A percentile compares a stretch with the other conserved stretches of the same genome.
These are phyloP conservation scores for Starmera dryadoides DNA, from an alignment of 805 yeast genomes.

Conservation along the genomic window DNA sequence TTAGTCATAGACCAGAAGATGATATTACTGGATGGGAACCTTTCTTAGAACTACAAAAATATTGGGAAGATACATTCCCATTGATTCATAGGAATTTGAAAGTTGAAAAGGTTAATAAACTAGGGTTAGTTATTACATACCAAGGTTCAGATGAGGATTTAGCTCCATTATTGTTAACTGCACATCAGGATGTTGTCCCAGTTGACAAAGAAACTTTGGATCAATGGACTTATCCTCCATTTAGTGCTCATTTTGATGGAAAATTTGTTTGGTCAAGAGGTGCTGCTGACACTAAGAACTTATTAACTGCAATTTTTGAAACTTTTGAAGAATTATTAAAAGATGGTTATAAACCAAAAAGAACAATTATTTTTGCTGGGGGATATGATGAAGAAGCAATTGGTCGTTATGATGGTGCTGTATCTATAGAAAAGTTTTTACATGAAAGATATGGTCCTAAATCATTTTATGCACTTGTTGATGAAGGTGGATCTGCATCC, in stretches of 20 bases:
- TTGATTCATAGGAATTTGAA: conserved; percentile 37
- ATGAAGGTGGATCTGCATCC: conserved; percentile 45
- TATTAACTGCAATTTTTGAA: conserved; percentile 57
- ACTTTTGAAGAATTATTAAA: conserved; percentile 46
- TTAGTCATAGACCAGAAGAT: conserved; percentile 25
- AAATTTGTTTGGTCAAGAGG: conserved; percentile 66
- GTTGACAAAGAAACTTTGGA: conserved; percentile 49
- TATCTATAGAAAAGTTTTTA: conserved; percentile 33
- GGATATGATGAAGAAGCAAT: conserved; percentile 77
- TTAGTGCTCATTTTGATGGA: conserved; percentile 61
- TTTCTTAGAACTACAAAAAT: conserved; percentile 36
- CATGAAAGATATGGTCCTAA: conserved; percentile 49
- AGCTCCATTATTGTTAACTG: conserved; percentile 64
- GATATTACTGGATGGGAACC: conserved; percentile 27
- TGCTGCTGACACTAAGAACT: conserved; percentile 62
- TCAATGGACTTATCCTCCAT: conserved; percentile 66
- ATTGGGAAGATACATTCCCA: conserved; percentile 54
- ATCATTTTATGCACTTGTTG: conserved; percentile 53
- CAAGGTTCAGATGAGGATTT: conserved; percentile 42
- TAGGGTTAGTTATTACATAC: conserved; percentile 62
- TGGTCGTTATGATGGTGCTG: conserved; percentile 54
- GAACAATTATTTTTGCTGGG: conserved; percentile 55
- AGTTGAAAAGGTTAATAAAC: conserved; percentile 49
- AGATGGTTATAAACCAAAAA: conserved; percentile 42
- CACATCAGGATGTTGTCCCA: conserved; percentile 87